Percentiles rank a stretch among this genome's conserved stretches.
Evolutionary conservation across 257 asterid species (phyloP).

Genomic region (Ehretia macrophylla): DNA sequence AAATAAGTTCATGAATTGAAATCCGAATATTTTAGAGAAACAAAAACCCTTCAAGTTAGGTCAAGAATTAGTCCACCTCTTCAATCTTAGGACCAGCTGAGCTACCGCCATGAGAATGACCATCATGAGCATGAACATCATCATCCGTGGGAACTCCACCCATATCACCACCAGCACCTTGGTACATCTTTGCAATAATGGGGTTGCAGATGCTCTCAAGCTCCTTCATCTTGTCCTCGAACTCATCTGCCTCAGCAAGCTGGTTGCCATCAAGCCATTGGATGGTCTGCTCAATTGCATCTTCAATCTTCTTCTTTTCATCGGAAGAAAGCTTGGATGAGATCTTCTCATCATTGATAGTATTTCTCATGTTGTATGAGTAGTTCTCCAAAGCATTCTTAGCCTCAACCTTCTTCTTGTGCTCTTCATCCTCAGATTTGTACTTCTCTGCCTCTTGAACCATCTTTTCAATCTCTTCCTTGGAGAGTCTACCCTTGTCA

Average conservation of each 20-base stretch:
- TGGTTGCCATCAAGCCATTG: constrained; percentile 62
- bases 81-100: too few relatives aligned
- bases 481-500: constrained; percentile 63
- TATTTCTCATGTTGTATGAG: constrained; percentile 70
- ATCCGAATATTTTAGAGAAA: too few relatives aligned
- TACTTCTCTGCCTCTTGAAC: constrained; percentile 67
- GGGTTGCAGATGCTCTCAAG: constrained; percentile 65
- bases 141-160: too few relatives aligned
- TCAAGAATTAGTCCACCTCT: too few relatives aligned
- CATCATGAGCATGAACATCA: too few relatives aligned
- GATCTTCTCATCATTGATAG: constrained; percentile 60
- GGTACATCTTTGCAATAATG: constrained; percentile 63
- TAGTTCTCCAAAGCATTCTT: constrained; percentile 64
- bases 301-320: constrained; percentile 56
- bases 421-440: constrained; percentile 68
- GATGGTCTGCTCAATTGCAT: constrained; percentile 43
- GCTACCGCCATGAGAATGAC: too few relatives aligned
- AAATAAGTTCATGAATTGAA: too few relatives aligned
- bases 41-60: too few relatives aligned
- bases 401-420: constrained; percentile 65
- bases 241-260: constrained; percentile 56
- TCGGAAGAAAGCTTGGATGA: constrained; percentile 39
- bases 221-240: constrained; percentile 72
- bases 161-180: constrained; percentile 61
- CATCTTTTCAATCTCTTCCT: constrained; percentile 68